phyloP scores from a whole-genome alignment of 2,329 filamentous ascomycete species.

The Aspergillus fischeri region DNA sequence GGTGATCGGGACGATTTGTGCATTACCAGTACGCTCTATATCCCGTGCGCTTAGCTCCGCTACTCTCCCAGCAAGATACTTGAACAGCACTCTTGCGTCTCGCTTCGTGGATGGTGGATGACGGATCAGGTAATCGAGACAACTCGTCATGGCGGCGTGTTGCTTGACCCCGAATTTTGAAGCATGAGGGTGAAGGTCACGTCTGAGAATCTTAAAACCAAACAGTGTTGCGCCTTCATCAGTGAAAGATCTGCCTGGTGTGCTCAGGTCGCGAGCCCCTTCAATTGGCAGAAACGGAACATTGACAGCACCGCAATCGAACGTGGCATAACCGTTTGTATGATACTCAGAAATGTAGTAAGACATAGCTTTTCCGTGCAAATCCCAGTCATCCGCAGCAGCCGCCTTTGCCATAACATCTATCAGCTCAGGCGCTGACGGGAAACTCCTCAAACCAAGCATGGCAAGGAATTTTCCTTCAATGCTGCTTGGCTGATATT shows the following conservation, averaged over 20 bases:
- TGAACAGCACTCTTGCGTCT: constrained; percentile 69
- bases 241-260: constrained; percentile 74
- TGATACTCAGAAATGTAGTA: constrained; percentile 83
- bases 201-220: constrained; percentile 72
- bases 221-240: constrained; percentile 73
- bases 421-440: constrained; percentile 69
- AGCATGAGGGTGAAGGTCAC: constrained; percentile 74
- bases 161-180: constrained; percentile 79
- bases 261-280: constrained; percentile 60
- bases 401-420: constrained; percentile 67
- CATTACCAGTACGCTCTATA: constrained; percentile 57
- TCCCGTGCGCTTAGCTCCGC: constrained; percentile 65
- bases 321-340: constrained; percentile 67
- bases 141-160: constrained; percentile 74
- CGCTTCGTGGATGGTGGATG: constrained; percentile 64
- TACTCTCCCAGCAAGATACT: constrained; percentile 75
- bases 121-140: constrained; percentile 67
- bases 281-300: constrained; percentile 70
- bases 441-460: constrained; percentile 70
- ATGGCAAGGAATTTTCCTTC: constrained; percentile 71
- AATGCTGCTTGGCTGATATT: constrained; percentile 58
- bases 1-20: constrained; percentile 68
- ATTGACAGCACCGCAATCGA: constrained; percentile 53
- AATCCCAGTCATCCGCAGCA: constrained; percentile 46
- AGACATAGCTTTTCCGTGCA: constrained; percentile 67